Base-by-base conservation (phyloP, 345 rosid genomes). In the Euphorbia tirucalli region DNA sequence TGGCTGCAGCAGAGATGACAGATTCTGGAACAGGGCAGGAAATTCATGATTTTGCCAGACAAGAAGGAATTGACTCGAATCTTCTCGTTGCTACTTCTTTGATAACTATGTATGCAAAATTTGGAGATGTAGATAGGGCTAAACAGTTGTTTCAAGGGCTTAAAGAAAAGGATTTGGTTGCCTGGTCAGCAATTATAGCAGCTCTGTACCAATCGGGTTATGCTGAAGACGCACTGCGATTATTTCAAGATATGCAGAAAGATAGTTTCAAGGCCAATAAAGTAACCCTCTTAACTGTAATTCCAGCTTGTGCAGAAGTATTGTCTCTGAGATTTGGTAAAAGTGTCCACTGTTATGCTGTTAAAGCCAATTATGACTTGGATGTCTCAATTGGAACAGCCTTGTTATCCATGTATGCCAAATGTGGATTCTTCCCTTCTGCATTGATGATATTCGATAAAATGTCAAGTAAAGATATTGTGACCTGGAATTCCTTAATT, bases 111-210 rank as follows among this genome's bases (percentile, higher is more conserved):
- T 85, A 89, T 74, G 79, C 84, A 28, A 89, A 84, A 65, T 89
- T 86, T 72, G 83, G 86, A 66, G 85, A 78, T 25, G 22, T 80
- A 52, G 84, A 77, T 66, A 77, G 35, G 21, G 86, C 89, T 7
- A 74, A 73, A 74, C 27, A 78, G 28, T 52, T 87, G 41, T 83
- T 89, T 77, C 21, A 28, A 16, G 74, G 69, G 65, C 71, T 77
- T 61, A 77, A 62, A 39, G 80, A 28, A 41, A 80, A 72, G 76
- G 93, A 89, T 73, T 61, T 83, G 5, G 74, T 89, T 80, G 73
- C 87, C 73, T 89, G 91, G 89, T 87, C 91, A 78, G 85, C 89
- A 15, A 77, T 84, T 68, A 84, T 89, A 72, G 76, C 79, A 30
- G 75, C 78, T 61, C 82, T 77, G 72, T 87, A 75, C 68, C 86